Conservation (phyloP, 1,284 basidiomycete genomes). For the Puccinia hordei region DNA sequence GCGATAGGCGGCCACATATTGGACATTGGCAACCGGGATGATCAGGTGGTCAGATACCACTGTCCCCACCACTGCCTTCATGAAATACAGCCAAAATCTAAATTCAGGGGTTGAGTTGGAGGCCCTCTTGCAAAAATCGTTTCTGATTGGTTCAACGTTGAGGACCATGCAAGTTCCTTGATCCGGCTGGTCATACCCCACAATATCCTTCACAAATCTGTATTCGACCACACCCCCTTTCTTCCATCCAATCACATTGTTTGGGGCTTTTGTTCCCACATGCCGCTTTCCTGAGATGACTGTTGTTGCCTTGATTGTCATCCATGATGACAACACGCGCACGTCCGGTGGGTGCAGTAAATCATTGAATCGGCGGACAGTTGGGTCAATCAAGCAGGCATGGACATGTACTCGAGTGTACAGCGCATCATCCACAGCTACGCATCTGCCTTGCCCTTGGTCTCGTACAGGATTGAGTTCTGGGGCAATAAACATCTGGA, state of each 20-base stretch:
- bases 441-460: not conserved
- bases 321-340: not conserved
- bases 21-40: not conserved
- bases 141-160: not conserved
- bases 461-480: not conserved
- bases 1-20: slow-evolving; percentile 15
- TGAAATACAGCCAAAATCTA: not conserved
- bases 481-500: not conserved
- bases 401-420: not conserved
- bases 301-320: not conserved
- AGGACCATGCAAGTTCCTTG: not conserved
- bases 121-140: not conserved
- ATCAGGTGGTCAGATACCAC: not conserved
- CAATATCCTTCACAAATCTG: not conserved
- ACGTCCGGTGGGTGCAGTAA: not conserved
- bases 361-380: not conserved
- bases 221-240: not conserved
- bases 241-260: not conserved
- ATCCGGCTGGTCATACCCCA: not conserved
- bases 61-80: not conserved
- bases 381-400: too few species aligned
- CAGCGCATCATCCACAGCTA: not conserved
- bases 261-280: not conserved
- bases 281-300: not conserved
- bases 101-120: not conserved